A percentile compares a stretch with the other conserved stretches of the same genome.
Evolutionary conservation across 345 rosid genomes (phyloP).

Genomic region (Gossypium anomalum): DNA sequence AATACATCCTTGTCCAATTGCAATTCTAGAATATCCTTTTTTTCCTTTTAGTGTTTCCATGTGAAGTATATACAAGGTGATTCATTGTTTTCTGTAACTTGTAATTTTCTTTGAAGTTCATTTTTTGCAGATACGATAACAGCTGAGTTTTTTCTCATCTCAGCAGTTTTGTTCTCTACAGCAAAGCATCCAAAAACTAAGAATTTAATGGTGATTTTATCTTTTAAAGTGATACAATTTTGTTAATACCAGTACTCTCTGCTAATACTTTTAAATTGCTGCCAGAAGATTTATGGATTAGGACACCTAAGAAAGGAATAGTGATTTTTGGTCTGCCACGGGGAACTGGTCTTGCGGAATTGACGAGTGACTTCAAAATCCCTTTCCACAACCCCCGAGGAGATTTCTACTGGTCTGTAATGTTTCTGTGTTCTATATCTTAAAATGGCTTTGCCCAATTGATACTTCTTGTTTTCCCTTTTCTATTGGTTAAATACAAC

Average conservation of each 20-base stretch:
- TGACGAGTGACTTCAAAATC: conserved; percentile 79
- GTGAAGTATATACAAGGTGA: not conserved
- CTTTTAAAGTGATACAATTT: conserved; percentile 11
- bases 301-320: conserved; percentile 81
- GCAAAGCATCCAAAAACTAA: conserved; percentile 74
- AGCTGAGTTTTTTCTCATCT: conserved; percentile 15
- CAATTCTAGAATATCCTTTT: not conserved
- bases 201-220: conserved; percentile 57
- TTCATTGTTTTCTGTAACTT: not conserved
- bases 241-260: not conserved
- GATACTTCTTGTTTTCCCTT: too few species aligned
- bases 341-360: conserved; percentile 79
- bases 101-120: not conserved
- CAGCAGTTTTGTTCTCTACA: conserved; percentile 78
- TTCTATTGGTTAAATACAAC: too few species aligned
- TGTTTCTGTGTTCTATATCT: conserved; percentile 5
- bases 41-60: not conserved
- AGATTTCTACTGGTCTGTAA: conserved; percentile 79
- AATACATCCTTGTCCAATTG: not conserved
- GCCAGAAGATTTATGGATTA: conserved; percentile 95
- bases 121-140: not conserved
- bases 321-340: conserved; percentile 90
- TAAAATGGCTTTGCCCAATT: not conserved
- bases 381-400: conserved; percentile 85
- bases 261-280: conserved; percentile 22